Conservation (phyloP, 192 early-diverging fungal species). For the Dispira parvispora region DNA sequence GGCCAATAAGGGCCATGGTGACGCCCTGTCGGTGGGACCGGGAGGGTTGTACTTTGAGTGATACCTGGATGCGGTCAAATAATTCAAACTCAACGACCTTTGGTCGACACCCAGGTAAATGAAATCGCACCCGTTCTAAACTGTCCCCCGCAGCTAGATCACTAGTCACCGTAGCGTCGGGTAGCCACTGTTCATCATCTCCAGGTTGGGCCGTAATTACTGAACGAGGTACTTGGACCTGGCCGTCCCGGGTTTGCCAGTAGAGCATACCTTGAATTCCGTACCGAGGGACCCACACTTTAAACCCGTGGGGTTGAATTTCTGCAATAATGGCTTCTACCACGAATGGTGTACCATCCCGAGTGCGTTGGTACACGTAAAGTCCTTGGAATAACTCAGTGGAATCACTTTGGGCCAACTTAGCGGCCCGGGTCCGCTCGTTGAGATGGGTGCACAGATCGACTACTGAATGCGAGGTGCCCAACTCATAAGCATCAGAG, state of each 20-base stretch:
- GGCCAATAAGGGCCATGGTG: constrained; percentile 1
- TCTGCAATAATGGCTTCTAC: constrained; percentile 52
- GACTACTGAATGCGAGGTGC: constrained; percentile 16
- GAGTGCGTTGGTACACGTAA: constrained; percentile 36
- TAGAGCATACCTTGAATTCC: constrained; percentile 58
- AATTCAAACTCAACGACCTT: not conserved
- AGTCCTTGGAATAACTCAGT: constrained; percentile 66
- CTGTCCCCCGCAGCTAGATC: too few species aligned
- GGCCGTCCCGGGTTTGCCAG: constrained; percentile 37
- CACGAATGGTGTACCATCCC: constrained; percentile 23
- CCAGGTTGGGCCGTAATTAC: constrained; percentile 27
- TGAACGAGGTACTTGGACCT: constrained; percentile 37
- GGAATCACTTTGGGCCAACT: constrained; percentile 62
- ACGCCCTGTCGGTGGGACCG: not conserved
- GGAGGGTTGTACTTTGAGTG: constrained; percentile 2
- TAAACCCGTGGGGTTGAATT: constrained; percentile 46
- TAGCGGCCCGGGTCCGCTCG: constrained; percentile 47
- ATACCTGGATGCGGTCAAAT: constrained; percentile 4
- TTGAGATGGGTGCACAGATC: constrained; percentile 41
- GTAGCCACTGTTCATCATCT: constrained; percentile 16
- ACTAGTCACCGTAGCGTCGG: not conserved
- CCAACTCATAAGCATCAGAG: constrained; percentile 4
- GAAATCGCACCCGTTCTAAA: not conserved
- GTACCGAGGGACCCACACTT: constrained; percentile 30
- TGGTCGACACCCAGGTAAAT: not conserved